Conservation (phyloP, 169 alveolate species). For the Plasmodium relictum region DNA sequence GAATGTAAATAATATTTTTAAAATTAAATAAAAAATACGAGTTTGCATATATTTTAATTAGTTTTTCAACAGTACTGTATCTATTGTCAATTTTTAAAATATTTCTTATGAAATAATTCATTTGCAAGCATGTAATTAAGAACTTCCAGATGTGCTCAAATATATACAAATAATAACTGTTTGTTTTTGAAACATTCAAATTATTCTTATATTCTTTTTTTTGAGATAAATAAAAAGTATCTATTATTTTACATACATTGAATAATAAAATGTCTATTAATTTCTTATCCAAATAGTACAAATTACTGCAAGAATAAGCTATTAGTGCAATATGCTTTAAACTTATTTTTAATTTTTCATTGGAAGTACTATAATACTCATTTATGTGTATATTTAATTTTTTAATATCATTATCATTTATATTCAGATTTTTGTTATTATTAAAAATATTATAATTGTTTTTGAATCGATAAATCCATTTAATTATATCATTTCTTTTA, state of each 20-base stretch:
- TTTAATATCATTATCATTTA: constrained; percentile 36
- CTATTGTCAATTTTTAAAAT: constrained; percentile 21
- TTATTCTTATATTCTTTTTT: background rate
- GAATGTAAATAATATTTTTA: constrained; percentile 5
- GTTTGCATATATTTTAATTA: constrained; percentile 3
- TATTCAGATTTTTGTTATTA: background rate
- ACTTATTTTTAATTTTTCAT: constrained; percentile 9
- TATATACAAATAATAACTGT: background rate
- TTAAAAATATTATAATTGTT: constrained; percentile 13
- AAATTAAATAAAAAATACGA: constrained; percentile 16
- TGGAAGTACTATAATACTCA: background rate
- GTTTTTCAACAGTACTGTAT: constrained; percentile 8
- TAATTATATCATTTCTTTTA: constrained; percentile 6
- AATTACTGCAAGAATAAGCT: constrained; percentile 2
- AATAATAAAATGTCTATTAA: constrained; percentile 9
- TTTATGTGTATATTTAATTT: background rate
- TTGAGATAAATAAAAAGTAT: constrained; percentile 14
- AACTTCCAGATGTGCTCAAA: constrained; percentile 13
- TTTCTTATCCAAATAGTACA: constrained; percentile 26
- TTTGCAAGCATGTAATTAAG: constrained; percentile 17
- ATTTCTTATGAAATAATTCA: constrained; percentile 9
- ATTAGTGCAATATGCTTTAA: constrained; percentile 13
- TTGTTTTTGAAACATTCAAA: too few relatives aligned
- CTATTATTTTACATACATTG: background rate
- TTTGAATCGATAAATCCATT: constrained; percentile 55